Percentiles rank a stretch among this genome's conserved stretches.
phyloP scores from a whole-genome alignment of 768 basidiomycete species.

The Trametes cingulata region DNA sequence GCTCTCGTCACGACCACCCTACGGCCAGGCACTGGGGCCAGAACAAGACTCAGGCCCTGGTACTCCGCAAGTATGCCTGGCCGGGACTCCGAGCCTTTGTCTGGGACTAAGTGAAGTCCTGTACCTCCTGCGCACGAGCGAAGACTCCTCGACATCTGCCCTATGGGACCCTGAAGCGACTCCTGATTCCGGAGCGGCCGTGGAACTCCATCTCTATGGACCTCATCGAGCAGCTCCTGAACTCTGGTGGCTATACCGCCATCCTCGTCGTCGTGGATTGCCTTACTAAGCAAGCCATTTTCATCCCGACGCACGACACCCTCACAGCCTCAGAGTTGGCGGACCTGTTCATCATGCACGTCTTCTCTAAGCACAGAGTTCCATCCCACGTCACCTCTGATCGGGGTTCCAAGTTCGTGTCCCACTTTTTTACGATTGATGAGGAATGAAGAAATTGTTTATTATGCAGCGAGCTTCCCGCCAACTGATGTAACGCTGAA shows the following conservation, averaged over 20 bases:
- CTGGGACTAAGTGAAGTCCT: constrained; percentile 30
- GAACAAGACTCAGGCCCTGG: constrained; percentile 17
- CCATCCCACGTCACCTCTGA: constrained; percentile 11
- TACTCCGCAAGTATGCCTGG: constrained; percentile 34
- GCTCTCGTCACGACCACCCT: no score
- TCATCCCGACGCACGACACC: no score
- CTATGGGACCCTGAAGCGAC: constrained; percentile 17
- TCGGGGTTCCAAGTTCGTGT: no score
- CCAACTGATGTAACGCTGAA: no score
- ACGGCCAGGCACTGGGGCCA: constrained; percentile 36
- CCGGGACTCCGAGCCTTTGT: constrained; percentile 28
- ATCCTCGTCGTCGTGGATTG: no score
- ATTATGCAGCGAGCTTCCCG: no score
- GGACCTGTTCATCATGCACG: constrained; percentile 51
- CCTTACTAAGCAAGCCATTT: no score
- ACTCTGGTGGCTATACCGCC: no score
- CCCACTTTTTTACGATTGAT: no score
- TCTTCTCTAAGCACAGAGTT: constrained; percentile 42
- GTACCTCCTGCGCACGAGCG: constrained; percentile 27
- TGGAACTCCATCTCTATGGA: constrained; percentile 34
- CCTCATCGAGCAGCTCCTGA: no score
- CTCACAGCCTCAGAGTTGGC: constrained; percentile 38
- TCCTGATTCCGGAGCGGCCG: not conserved
- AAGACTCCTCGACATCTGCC: constrained; percentile 29
- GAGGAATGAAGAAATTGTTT: no score